These are phyloP conservation scores for Comarum palustre DNA, from an alignment of 306 rosid species.

Conservation along the genomic window DNA sequence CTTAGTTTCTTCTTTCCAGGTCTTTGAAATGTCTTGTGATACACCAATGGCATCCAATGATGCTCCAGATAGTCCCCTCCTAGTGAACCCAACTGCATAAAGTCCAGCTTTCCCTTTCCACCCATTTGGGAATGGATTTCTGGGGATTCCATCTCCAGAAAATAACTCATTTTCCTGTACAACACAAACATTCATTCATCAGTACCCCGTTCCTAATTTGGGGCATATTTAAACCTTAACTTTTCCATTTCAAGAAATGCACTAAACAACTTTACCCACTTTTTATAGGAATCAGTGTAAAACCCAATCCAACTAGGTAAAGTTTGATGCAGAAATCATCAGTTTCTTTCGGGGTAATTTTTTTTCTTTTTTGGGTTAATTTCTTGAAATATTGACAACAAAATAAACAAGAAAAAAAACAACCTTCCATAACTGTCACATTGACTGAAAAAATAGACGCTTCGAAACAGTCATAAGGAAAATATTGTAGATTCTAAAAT, in stretches of 20 bases:
- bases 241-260: slow-evolving; percentile 1
- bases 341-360: neutral
- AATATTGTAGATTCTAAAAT: neutral
- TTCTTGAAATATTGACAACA: neutral
- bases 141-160: slow-evolving; percentile 72
- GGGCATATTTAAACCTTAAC: neutral
- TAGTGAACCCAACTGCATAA: slow-evolving; percentile 90
- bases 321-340: neutral
- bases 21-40: slow-evolving; percentile 75
- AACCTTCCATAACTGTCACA: slow-evolving; percentile 44
- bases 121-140: slow-evolving; percentile 75
- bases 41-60: slow-evolving; percentile 81
- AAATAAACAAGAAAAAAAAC: neutral
- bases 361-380: neutral
- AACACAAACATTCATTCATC: slow-evolving; percentile 19
- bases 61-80: slow-evolving; percentile 87
- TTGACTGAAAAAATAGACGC: slow-evolving; percentile 29
- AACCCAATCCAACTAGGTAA: neutral
- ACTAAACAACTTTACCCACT: neutral
- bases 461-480: slow-evolving; percentile 7
- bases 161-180: slow-evolving; percentile 75
- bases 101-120: slow-evolving; percentile 89
- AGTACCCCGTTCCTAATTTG: neutral
- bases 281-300: neutral
- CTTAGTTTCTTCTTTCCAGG: slow-evolving; percentile 81